Percentiles rank a stretch among this genome's conserved stretches.
Conservation (phyloP, 257 asterid species). For the Nemophila menziesii region DNA sequence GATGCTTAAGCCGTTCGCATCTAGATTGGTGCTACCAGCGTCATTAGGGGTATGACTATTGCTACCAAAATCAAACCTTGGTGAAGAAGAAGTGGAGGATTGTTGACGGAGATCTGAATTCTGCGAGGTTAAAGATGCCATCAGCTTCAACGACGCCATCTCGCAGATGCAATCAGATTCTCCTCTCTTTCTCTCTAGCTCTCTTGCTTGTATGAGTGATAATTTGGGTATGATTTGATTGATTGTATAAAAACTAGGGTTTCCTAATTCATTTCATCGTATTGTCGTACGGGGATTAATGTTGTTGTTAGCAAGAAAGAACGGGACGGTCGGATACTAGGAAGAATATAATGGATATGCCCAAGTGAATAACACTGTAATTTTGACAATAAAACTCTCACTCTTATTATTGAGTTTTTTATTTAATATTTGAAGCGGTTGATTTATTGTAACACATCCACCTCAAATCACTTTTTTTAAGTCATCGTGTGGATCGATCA, state of each 20-base stretch:
- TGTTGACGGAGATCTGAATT: slow-evolving; percentile 16
- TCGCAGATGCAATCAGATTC: background rate
- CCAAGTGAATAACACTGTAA: too few species aligned
- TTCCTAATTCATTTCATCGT: too few species aligned
- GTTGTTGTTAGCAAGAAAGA: too few species aligned
- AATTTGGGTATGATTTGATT: background rate
- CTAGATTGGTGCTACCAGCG: slow-evolving; percentile 7
- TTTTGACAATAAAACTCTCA: too few species aligned
- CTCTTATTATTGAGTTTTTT: too few species aligned
- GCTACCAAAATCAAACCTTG: slow-evolving; percentile 8
- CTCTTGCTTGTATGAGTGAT: background rate
- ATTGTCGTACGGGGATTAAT: too few species aligned
- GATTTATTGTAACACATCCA: too few species aligned
- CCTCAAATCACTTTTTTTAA: too few species aligned
- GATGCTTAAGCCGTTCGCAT: slow-evolving; percentile 11
- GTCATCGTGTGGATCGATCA: too few species aligned
- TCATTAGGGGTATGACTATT: slow-evolving; percentile 8
- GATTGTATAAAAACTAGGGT: background rate
- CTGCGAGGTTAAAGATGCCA: slow-evolving; percentile 22
- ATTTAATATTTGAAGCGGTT: too few species aligned
- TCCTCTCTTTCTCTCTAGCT: background rate
- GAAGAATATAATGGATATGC: too few species aligned
- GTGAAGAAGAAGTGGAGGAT: slow-evolving; percentile 9
- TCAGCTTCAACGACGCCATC: slow-evolving; percentile 30
- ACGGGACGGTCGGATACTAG: too few species aligned